These are phyloP conservation scores for Fallopia convolvulus DNA, from an alignment of 148 eudicot genomes.

Conservation along the genomic window DNA sequence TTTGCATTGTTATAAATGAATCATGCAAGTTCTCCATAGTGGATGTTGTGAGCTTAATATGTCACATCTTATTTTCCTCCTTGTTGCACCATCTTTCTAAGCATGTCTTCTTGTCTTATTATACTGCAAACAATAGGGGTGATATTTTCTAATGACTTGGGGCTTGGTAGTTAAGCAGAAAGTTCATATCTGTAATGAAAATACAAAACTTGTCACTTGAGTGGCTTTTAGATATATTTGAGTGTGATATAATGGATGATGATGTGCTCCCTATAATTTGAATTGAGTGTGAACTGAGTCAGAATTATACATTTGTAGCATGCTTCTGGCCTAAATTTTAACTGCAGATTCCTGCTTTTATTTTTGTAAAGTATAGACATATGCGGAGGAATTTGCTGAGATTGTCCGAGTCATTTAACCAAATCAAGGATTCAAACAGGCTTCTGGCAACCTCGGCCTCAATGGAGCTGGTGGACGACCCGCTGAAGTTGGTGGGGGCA, in stretches of 20 bases:
- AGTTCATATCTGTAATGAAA: not conserved
- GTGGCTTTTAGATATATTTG: not conserved
- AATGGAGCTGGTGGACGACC: slow-evolving; percentile 68
- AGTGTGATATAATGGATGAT: not conserved
- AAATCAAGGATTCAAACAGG: slow-evolving; percentile 59
- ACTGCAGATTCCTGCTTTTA: not conserved
- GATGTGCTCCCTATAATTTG: not conserved
- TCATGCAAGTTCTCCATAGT: too few relatives aligned
- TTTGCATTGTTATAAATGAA: too few relatives aligned
- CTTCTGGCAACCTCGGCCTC: slow-evolving; percentile 48
- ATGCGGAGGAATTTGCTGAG: slow-evolving; percentile 77
- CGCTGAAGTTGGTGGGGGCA: slow-evolving; percentile 35
- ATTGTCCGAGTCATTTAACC: slow-evolving; percentile 46
- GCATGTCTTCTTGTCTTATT: not conserved
- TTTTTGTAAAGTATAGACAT: slow-evolving; percentile 17
- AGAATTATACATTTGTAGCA: not conserved
- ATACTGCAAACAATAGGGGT: not conserved
- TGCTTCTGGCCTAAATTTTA: not conserved
- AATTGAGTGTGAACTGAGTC: not conserved
- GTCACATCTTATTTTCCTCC: not conserved
- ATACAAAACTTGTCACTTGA: not conserved
- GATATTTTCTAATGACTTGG: not conserved
- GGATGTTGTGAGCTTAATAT: too few relatives aligned
- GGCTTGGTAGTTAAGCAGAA: not conserved
- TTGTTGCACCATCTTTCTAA: not conserved